Evolutionary conservation across 2,329 filamentous ascomycete species (phyloP), one percentile per base, ranked within the genome.

Genomic region (Truncatella angustata): DNA sequence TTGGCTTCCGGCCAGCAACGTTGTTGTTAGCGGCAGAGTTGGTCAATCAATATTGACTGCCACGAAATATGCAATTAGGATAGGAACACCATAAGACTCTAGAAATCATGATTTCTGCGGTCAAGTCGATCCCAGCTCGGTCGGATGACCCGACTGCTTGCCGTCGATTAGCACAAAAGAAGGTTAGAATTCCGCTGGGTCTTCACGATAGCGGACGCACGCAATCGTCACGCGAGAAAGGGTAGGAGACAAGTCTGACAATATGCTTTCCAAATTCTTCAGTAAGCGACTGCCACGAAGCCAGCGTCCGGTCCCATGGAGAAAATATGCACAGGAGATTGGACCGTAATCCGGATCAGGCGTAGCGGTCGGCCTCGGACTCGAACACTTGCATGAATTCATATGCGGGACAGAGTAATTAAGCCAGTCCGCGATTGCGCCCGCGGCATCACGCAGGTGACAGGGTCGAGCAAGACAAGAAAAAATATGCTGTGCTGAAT

Each of bases 201-300:
- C 28, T 16, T 12, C 20, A 36, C 30, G 30, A 12, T 5, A 20
- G 23, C 21, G 14, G 28, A 3, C 34, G 47, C 28, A 11, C 36
- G 35, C 24, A 30, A 28, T 26, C 36, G 26, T 21, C 23, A 49
- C 21, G 47, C n/a, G 36, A 20, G 16, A 48, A 42, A 34, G 24
- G 43, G 45, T 36, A 49, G 49, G 20, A 51, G 36, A 24, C 21
- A 44, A 39, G 49, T 49, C 39, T 40, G 45, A 54, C 44, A 46
- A 44, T 37, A 51, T 51, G 21, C n/a, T n/a, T 44, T 28, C 20
- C 14, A 20, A 32, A 40, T 54, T 54, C 51, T 56, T 62, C 63
- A 66, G 59, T 66, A 52, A 65, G 65, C 56, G 57, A 53, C 32
- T 65, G 65, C 65, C 65, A 67, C 65, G 65, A 67, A 67, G 60